Evolutionary conservation across 306 rosid species (phyloP).

Genomic region (Cajanus cajan): DNA sequence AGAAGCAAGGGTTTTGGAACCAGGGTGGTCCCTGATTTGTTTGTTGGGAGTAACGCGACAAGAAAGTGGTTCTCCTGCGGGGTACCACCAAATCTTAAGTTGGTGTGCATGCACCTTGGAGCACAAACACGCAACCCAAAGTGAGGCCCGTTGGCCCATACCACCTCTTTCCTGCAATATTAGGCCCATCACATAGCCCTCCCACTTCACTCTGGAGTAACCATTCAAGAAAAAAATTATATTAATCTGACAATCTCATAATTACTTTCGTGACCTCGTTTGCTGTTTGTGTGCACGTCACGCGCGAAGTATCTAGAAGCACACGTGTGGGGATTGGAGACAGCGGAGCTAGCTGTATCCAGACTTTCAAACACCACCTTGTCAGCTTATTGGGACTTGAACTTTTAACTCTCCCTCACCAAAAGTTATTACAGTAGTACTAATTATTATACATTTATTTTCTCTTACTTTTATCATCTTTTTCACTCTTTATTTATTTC

Average conservation of each 20-base stretch:
- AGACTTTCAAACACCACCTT: conserved; percentile 22
- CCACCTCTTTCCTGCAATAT: background rate
- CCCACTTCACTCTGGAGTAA: too few species aligned
- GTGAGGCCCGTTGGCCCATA: background rate
- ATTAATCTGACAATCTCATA: too few species aligned
- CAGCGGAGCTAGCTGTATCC: conserved; percentile 31
- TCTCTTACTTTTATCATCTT: too few species aligned
- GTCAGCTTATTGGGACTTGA: conserved; percentile 11
- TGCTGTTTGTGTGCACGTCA: background rate
- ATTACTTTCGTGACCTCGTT: background rate
- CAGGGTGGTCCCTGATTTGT: background rate
- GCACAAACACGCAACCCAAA: background rate
- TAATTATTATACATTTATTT: too few species aligned
- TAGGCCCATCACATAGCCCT: background rate
- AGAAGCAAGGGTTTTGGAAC: background rate
- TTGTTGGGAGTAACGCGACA: background rate
- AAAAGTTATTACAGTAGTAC: too few species aligned
- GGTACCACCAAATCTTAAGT: background rate
- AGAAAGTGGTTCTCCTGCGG: background rate
- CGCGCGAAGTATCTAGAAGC: background rate
- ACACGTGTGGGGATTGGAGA: conserved; percentile 14
- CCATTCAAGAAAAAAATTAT: too few species aligned
- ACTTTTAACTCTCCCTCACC: background rate
- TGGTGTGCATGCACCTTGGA: background rate
- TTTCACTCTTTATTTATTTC: too few species aligned